Percentiles rank a stretch among this genome's conserved stretches.
Conservation (phyloP, 305 asterid species). For the Solanum chacoense region DNA sequence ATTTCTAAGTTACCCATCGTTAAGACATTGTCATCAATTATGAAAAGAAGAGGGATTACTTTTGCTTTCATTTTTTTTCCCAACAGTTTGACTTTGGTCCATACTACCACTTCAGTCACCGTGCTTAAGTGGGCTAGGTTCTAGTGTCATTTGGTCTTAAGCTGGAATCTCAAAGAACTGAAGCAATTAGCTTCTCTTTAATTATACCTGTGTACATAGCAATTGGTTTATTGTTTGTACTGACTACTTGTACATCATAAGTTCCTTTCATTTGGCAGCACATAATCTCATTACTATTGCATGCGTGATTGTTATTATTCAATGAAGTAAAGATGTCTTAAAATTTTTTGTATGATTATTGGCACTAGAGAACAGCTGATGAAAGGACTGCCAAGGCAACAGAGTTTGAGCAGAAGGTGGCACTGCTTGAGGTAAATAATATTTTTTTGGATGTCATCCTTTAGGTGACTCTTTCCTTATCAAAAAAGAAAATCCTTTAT, state of each 20-base stretch:
- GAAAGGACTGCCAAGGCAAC: constrained; percentile 87
- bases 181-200: neutral
- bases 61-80: neutral
- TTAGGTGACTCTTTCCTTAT: neutral
- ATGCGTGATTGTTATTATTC: neutral
- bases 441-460: neutral
- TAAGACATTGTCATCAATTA: neutral
- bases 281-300: neutral
- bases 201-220: neutral
- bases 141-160: neutral
- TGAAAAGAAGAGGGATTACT: neutral
- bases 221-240: neutral
- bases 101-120: neutral
- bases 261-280: neutral
- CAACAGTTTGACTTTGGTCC: neutral
- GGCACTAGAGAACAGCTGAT: constrained; percentile 82
- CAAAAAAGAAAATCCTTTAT: neutral
- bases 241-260: neutral
- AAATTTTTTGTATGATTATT: neutral
- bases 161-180: neutral
- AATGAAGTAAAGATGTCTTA: neutral
- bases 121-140: neutral
- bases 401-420: constrained; percentile 97
- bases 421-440: constrained; percentile 79
- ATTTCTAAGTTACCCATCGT: neutral